phyloP scores from a whole-genome alignment of 441 rosid species.

The Populus hybrid region DNA sequence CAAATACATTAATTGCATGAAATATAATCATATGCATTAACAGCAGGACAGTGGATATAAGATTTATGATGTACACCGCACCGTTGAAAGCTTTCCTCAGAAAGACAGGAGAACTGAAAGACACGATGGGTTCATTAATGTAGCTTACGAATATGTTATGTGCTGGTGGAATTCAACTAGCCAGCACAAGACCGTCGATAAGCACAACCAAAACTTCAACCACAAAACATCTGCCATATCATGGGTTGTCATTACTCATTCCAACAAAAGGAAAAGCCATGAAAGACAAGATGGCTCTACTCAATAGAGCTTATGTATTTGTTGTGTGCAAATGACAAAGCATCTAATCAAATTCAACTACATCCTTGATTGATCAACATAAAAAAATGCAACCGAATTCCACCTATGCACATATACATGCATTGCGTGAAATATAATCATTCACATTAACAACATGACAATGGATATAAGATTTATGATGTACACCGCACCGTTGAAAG shows the following conservation, averaged over 20 bases:
- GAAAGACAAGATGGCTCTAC: conserved; percentile 8
- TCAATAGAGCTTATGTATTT: conserved; percentile 27
- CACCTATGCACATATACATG: no score
- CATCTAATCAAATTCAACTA: conserved; percentile 9
- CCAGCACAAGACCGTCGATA: conserved; percentile 44
- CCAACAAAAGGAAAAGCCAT: background rate
- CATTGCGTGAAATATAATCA: no score
- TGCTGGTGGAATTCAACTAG: conserved; percentile 24
- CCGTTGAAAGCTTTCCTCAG: conserved; percentile 16
- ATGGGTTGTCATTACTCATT: background rate
- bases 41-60: no score
- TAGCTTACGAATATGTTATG: conserved; percentile 52
- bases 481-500: conserved; percentile 19
- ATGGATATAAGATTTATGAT: no score
- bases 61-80: conserved; percentile 14
- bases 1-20: no score
- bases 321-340: conserved; percentile 19
- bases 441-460: no score
- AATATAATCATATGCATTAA: no score
- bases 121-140: background rate
- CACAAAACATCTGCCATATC: background rate
- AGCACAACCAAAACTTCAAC: conserved; percentile 19
- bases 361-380: no score
- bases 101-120: conserved; percentile 12
- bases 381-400: no score